These are phyloP conservation scores for Aspergillus floridensis DNA, from an alignment of 2,329 filamentous ascomycete species.

Conservation along the genomic window DNA sequence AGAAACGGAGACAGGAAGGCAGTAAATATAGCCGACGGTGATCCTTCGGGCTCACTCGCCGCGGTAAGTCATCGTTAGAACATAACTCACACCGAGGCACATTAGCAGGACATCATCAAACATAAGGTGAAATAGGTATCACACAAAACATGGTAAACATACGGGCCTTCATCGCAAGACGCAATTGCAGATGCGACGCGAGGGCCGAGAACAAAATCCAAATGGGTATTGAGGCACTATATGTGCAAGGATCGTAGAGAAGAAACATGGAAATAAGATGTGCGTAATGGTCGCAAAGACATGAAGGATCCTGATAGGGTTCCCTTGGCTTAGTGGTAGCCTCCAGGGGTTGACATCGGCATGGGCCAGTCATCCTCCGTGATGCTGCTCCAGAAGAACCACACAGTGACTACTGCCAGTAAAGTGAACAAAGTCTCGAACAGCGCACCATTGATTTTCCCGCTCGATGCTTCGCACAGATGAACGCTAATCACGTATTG, in stretches of 20 bases:
- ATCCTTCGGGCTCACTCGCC: background rate
- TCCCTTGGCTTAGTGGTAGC: slow-evolving; percentile 27
- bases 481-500: slow-evolving; percentile 90
- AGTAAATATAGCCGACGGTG: background rate
- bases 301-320: background rate
- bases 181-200: background rate
- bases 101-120: slow-evolving; percentile 14
- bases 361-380: slow-evolving; percentile 97
- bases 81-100: slow-evolving; percentile 9
- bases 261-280: slow-evolving; percentile 1
- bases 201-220: background rate
- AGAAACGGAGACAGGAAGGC: slow-evolving; percentile 5
- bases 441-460: slow-evolving; percentile 87
- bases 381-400: slow-evolving; percentile 98
- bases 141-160: slow-evolving; percentile 17
- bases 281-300: slow-evolving; percentile 16
- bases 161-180: slow-evolving; percentile 4
- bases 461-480: slow-evolving; percentile 77
- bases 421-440: slow-evolving; percentile 94
- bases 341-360: slow-evolving; percentile 33
- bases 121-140: slow-evolving; percentile 12
- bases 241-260: slow-evolving; percentile 12
- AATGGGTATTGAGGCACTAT: slow-evolving; percentile 7
- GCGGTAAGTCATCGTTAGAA: slow-evolving; percentile 7
- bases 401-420: slow-evolving; percentile 75